phyloP scores from a whole-genome alignment of 2,329 filamentous ascomycete genomes.

The Lithohypha guttulata region DNA sequence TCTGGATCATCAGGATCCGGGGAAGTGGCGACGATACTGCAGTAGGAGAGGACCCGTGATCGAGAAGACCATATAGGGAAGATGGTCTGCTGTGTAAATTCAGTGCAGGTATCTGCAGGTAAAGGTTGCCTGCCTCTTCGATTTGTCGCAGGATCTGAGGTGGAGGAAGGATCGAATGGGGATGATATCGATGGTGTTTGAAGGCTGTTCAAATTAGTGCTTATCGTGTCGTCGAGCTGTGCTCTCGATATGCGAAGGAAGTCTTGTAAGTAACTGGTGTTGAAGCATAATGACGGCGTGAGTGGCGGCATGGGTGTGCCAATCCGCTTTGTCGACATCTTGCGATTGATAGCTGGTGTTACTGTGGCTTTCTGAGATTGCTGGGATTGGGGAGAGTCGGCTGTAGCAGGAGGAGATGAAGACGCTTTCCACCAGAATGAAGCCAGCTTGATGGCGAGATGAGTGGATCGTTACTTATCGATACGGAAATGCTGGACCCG shows the following conservation, averaged over 20 bases:
- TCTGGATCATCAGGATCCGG: conserved; percentile 83
- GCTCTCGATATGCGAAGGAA: conserved; percentile 79
- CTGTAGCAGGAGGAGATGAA: conserved; percentile 7
- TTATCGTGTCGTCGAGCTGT: conserved; percentile 85
- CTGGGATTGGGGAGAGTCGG: conserved; percentile 4
- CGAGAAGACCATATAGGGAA: conserved; percentile 83
- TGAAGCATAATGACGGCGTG: conserved; percentile 59
- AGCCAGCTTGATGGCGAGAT: conserved; percentile 23
- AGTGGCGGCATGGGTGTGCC: conserved; percentile 40
- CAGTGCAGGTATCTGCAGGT: conserved; percentile 49
- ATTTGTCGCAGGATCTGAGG: conserved; percentile 43
- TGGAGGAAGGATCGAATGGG: conserved; percentile 72
- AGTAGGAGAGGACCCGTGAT: conserved; percentile 78
- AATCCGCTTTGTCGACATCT: conserved; percentile 29
- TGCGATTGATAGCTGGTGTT: conserved; percentile 7
- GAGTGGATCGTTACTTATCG: too few species aligned
- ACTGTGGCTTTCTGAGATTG: conserved; percentile 1
- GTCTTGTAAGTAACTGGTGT: conserved; percentile 44
- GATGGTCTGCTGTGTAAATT: conserved; percentile 66
- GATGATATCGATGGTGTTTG: conserved; percentile 55
- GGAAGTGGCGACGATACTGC: conserved; percentile 73
- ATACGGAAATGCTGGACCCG: neutral
- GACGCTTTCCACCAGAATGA: conserved; percentile 19
- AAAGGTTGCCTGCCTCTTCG: conserved; percentile 14
- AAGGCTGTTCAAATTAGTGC: conserved; percentile 83